Base-by-base conservation (phyloP, 2,329 filamentous ascomycete genomes). In the Biscogniauxia mediterranea region DNA sequence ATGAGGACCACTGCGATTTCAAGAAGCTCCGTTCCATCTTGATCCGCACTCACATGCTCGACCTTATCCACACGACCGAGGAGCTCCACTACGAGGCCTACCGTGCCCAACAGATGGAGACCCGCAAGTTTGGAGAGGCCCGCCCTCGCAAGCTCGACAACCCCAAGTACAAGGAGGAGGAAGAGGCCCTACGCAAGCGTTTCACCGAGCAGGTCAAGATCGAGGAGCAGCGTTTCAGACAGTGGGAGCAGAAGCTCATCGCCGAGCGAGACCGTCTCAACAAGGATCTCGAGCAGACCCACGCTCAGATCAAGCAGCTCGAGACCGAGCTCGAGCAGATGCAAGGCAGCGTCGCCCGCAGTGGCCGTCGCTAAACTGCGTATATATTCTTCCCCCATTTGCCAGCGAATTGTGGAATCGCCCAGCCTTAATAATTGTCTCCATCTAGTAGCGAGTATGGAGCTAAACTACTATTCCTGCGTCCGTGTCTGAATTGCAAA, bases 141-240 rank as follows among this genome's bases (percentile, higher is more conserved):
- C 89, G 94, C 69, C 95, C 95, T 71, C 87, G 94, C 80, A 99
- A 99, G 87, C 85, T 99, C 72, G 95, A 99, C 83, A 99, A 99
- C 85, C 95, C 95, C 81, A 99, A 99, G 85, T 99, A 98, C 87
- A 99, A 99, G 88, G 95, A 99, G 79, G 95, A 99, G 81, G 95
- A 99, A 77, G 95, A 99, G 85, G 91, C 92, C 65, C 88, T 99
- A 68, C 89, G 95, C 81, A 99, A 99, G 89, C 89, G 96, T 71
- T 99, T 99, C 82, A 99, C 95, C 71, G 95, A 99, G 83, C 95
- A 99, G 80, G 95, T 99, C 84, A 99, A 99, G 91, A 91, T 99
- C 74, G 96, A 99, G 84, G 95, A 99, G 83, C 93, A 97, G 83
- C 89, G 95, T 69, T 99, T 99, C 89, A 89, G 96, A 80, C 91